These are phyloP conservation scores for Macrolepiota fuliginosa DNA, from an alignment of 768 basidiomycete species.

Conservation along the genomic window DNA sequence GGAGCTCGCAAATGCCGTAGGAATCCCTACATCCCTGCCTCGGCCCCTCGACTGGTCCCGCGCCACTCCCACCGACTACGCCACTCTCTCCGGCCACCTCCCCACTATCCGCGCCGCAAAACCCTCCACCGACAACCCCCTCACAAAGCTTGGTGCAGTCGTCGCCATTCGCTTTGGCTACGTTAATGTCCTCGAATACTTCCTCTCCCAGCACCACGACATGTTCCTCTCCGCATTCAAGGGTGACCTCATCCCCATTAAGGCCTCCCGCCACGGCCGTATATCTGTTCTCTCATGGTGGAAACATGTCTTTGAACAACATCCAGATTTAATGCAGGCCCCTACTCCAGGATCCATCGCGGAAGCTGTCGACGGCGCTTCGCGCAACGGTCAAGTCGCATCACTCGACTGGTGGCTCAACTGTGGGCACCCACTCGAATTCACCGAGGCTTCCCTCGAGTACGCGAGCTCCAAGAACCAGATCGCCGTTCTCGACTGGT, in stretches of 20 bases:
- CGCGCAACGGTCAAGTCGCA: conserved; percentile 67
- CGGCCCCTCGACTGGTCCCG: conserved; percentile 70
- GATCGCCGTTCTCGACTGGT: conserved; percentile 80
- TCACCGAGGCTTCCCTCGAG: conserved; percentile 78
- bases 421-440: conserved; percentile 65
- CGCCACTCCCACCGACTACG: conserved; percentile 66
- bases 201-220: conserved; percentile 61
- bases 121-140: conserved; percentile 49
- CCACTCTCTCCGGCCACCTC: conserved; percentile 66
- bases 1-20: conserved; percentile 78
- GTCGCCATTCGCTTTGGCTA: conserved; percentile 72
- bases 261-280: conserved; percentile 76
- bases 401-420: conserved; percentile 82
- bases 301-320: conserved; percentile 60
- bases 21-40: conserved; percentile 66
- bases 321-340: conserved; percentile 56
- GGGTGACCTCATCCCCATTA: conserved; percentile 69
- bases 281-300: conserved; percentile 79
- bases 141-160: conserved; percentile 69
- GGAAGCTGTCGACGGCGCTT: conserved; percentile 78
- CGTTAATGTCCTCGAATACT: conserved; percentile 70
- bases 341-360: conserved; percentile 55
- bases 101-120: conserved; percentile 59
- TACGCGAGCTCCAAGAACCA: conserved; percentile 77
- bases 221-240: conserved; percentile 66